Percentiles rank a stretch among this genome's conserved stretches.
Evolutionary conservation across 768 basidiomycete species (phyloP).

Genomic region (Podaxis pistillaris): DNA sequence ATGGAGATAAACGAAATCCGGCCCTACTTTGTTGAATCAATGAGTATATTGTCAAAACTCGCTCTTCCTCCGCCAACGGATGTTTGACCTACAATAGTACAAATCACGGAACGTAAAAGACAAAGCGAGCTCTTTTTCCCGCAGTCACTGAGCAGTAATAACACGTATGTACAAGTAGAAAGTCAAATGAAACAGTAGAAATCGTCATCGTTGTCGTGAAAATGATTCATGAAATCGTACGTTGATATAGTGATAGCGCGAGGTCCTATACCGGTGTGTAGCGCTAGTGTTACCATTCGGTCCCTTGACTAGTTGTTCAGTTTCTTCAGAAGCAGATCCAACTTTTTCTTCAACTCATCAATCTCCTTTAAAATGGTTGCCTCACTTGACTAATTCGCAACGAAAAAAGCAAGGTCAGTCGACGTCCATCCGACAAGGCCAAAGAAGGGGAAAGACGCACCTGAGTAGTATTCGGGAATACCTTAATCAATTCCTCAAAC

Average conservation of each 20-base stretch:
- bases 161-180: not conserved
- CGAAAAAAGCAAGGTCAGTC: not conserved
- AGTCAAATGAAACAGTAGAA: not conserved
- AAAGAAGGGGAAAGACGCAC: conserved; percentile 37
- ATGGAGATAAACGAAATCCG: conserved; percentile 96
- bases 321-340: conserved; percentile 30
- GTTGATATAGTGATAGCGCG: not conserved
- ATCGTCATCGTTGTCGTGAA: not conserved
- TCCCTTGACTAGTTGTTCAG: conserved; percentile 18
- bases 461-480: conserved; percentile 70
- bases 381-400: conserved; percentile 61
- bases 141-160: not conserved
- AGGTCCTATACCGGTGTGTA: not conserved
- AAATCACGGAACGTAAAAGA: not conserved
- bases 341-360: conserved; percentile 47
- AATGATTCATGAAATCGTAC: not conserved
- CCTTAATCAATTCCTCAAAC: conserved; percentile 67
- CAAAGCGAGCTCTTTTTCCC: too few relatives aligned
- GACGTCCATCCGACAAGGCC: not conserved
- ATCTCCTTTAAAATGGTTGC: conserved; percentile 66
- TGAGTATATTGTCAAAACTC: conserved; percentile 69
- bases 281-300: not conserved
- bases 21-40: conserved; percentile 82
- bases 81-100: not conserved
- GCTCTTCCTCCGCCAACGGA: conserved; percentile 13